These are phyloP conservation scores for Solanum hybrid DNA, from an alignment of 305 asterid genomes.

Conservation along the genomic window DNA sequence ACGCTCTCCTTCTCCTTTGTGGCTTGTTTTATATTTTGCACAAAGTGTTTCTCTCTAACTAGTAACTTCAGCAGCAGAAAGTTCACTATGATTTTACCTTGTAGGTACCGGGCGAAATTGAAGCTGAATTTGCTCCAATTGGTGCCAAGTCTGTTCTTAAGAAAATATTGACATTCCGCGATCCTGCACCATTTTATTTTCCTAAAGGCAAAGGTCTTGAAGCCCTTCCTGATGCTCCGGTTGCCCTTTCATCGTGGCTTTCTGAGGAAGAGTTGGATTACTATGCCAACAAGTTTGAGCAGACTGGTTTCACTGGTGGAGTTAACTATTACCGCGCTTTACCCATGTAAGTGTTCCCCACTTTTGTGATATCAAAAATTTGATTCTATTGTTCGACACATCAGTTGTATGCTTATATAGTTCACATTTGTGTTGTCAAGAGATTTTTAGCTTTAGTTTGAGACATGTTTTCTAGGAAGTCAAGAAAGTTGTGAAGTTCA, in stretches of 20 bases:
- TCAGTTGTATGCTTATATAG: neutral
- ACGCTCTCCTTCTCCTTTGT: no score
- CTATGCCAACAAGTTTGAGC: constrained; percentile 27
- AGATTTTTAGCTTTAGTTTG: neutral
- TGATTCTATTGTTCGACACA: neutral
- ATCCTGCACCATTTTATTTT: constrained; percentile 33
- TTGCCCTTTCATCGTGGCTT: constrained; percentile 37
- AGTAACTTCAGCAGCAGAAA: no score
- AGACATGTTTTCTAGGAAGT: neutral
- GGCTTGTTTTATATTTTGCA: no score
- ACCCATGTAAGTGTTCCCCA: constrained; percentile 18
- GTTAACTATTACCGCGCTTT: constrained; percentile 54
- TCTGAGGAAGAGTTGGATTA: constrained; percentile 51
- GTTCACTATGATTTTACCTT: neutral
- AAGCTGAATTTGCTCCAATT: constrained; percentile 38
- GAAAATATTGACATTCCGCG: constrained; percentile 26
- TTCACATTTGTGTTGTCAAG: neutral
- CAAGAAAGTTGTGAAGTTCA: neutral
- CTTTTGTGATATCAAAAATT: neutral
- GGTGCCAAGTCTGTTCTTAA: constrained; percentile 40
- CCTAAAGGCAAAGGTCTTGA: constrained; percentile 46
- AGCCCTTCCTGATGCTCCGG: constrained; percentile 24
- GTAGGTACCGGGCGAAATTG: constrained; percentile 60
- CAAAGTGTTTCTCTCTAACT: no score
- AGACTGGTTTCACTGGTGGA: constrained; percentile 54